These are phyloP conservation scores for Pouteria glomerata DNA, from an alignment of 148 eudicot species.

Conservation along the genomic window DNA sequence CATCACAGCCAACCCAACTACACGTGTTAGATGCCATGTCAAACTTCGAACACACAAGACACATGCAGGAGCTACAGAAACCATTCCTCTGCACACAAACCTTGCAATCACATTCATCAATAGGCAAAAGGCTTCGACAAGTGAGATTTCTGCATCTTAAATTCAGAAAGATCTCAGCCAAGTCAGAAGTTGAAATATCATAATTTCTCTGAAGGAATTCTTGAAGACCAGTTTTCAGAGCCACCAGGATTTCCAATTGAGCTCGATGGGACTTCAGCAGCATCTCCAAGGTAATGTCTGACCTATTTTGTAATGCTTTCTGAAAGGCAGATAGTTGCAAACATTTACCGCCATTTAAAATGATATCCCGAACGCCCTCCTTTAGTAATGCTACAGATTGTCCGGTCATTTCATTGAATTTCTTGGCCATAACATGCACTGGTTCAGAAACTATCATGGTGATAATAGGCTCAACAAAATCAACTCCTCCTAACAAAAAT, in stretches of 20 bases:
- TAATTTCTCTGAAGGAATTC: constrained; percentile 51
- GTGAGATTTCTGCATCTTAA: constrained; percentile 74
- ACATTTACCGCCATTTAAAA: constrained; percentile 47
- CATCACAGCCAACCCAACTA: constrained; percentile 99
- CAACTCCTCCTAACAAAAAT: constrained; percentile 38
- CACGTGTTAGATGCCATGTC: constrained; percentile 93
- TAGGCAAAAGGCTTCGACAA: constrained; percentile 74
- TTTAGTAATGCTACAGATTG: constrained; percentile 45
- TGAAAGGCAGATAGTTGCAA: constrained; percentile 57
- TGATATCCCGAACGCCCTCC: constrained; percentile 54
- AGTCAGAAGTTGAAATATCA: constrained; percentile 46
- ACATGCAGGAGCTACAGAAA: constrained; percentile 89
- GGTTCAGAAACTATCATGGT: constrained; percentile 72
- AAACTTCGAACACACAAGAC: constrained; percentile 87
- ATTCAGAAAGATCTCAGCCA: constrained; percentile 74
- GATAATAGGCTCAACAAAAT: constrained; percentile 58
- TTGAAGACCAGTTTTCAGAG: constrained; percentile 60
- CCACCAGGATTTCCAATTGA: constrained; percentile 70
- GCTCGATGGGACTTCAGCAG: constrained; percentile 59
- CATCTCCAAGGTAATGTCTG: constrained; percentile 62
- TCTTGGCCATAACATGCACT: constrained; percentile 56
- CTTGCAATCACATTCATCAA: constrained; percentile 95
- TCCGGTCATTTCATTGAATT: constrained; percentile 58
- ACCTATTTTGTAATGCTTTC: constrained; percentile 60
- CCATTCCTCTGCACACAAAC: constrained; percentile 70